phyloP scores from a whole-genome alignment of 2,329 filamentous ascomycete species.

The Trichoderma cornu-damae region DNA sequence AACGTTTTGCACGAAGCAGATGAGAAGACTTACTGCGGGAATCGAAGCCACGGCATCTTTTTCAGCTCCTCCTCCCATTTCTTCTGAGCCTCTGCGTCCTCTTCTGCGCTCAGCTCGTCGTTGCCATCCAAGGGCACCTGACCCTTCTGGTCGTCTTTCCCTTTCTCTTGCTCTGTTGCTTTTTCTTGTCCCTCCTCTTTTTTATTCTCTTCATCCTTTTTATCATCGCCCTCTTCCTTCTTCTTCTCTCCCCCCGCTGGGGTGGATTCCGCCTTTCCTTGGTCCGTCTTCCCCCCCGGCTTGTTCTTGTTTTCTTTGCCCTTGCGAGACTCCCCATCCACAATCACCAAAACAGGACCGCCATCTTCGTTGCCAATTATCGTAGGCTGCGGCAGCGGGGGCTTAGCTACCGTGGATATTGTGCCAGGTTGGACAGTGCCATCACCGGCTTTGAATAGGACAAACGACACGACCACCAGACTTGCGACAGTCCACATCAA shows the following conservation, averaged over 20 bases:
- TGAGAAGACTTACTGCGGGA: constrained; percentile 32
- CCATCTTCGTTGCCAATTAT: constrained; percentile 12
- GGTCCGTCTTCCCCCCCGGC: neutral
- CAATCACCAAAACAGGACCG: constrained; percentile 11
- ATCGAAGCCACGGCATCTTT: constrained; percentile 39
- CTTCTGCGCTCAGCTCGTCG: constrained; percentile 16
- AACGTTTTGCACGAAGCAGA: neutral
- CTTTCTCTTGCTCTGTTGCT: constrained; percentile 1
- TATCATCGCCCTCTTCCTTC: neutral
- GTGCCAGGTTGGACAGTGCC: constrained; percentile 15
- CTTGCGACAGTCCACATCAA: constrained; percentile 46
- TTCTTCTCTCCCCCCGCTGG: neutral
- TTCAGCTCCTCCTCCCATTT: constrained; percentile 29
- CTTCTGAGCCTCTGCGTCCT: constrained; percentile 28
- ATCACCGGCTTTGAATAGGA: constrained; percentile 35
- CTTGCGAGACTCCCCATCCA: constrained; percentile 13
- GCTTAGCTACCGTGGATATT: neutral
- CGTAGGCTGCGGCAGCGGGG: constrained; percentile 3
- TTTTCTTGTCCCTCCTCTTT: neutral
- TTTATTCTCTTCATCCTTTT: constrained; percentile 19
- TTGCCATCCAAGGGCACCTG: neutral
- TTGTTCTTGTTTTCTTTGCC: neutral
- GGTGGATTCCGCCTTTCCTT: neutral
- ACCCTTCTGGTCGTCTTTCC: neutral
- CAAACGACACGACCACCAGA: constrained; percentile 38